These are phyloP conservation scores for Viola odorata DNA, from an alignment of 345 rosid species.

Conservation along the genomic window DNA sequence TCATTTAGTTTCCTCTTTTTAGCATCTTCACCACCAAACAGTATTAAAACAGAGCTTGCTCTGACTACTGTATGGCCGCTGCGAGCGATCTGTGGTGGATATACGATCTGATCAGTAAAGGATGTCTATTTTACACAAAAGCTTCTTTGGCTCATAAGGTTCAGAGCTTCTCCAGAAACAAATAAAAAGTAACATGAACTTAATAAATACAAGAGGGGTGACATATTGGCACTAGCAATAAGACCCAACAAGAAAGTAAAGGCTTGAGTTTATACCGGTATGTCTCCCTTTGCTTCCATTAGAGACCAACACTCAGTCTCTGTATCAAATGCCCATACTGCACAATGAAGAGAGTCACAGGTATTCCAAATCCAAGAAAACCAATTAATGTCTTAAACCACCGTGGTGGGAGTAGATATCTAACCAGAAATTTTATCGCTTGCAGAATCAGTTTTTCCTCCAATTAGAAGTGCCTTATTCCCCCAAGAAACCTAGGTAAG, in stretches of 20 bases:
- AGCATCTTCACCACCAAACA: conserved; percentile 92
- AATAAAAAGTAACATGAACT: not conserved
- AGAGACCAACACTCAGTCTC: conserved; percentile 90
- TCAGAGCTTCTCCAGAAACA: not conserved
- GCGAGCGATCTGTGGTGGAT: conserved; percentile 68
- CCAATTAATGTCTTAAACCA: not conserved
- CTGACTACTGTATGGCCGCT: conserved; percentile 85
- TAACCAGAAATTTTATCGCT: conserved; percentile 83
- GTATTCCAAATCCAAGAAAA: conserved; percentile 1
- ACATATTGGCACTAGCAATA: not conserved
- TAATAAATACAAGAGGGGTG: not conserved
- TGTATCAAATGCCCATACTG: conserved; percentile 91
- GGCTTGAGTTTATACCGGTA: conserved; percentile 43
- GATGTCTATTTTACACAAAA: too few species aligned
- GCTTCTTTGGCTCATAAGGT: not conserved
- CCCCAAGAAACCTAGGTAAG: conserved; percentile 84
- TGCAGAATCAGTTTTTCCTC: conserved; percentile 87
- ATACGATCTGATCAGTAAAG: not conserved
- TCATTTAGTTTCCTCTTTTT: conserved; percentile 89
- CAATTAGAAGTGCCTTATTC: conserved; percentile 73
- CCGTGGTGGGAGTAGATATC: conserved; percentile 9
- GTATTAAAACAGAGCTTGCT: conserved; percentile 70
- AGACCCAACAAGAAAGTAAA: too few species aligned
- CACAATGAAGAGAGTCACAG: conserved; percentile 17
- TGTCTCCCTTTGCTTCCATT: conserved; percentile 91